Base-by-base conservation (phyloP, 164 flowering plant genomes). In the Buxus sempervirens region DNA sequence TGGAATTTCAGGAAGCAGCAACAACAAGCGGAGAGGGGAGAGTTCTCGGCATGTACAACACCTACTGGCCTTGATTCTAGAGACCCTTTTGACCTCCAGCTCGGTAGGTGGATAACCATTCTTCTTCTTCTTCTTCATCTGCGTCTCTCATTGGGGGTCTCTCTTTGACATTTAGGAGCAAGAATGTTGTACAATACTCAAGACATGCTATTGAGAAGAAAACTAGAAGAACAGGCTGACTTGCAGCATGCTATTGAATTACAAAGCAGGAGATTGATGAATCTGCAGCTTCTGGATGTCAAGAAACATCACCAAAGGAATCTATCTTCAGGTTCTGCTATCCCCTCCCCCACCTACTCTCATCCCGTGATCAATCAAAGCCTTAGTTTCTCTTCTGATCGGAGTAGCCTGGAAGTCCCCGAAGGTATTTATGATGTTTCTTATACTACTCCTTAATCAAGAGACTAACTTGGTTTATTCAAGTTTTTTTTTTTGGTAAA, bases 201-300 rank as follows among this genome's bases (percentile, higher is more conserved):
- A 41, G 98, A 90, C 53, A 76, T 81, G 74, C 23, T 82, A 77
- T 55, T 86, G 78, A 82, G 87, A 64, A 87, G 83, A 67, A 91
- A 89, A 70, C 57, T 91, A 48, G 97, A 90, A 69, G 90, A 95
- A 63, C 84, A 85, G 60, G 96, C 88, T 22, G 97, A 88, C 57
- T 70, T 90, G 72, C 94, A 88, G 73, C 94, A 90, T 71, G 97
- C 98, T 27, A 76, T 94, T 63, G 97, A 90, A 70, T 83, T 87
- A 7, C 94, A 93, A 66, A 81, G 87, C 4, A 77, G 96, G 60
- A 90, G 96, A 48, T 66, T 95, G 60, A 79, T 88, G 88, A 87
- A 80, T 76, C 73, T 95, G 64, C 96, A 90, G 55, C 86, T 95
- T 49, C 73, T 79, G 14, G 96, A 90, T 69, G 55, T 89, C 61